A percentile compares a stretch with the other conserved stretches of the same genome.
These are phyloP conservation scores for slime mould (Dictyostelium discoideum) DNA, from an alignment of 78 protist species.

Conservation along the genomic window DNA sequence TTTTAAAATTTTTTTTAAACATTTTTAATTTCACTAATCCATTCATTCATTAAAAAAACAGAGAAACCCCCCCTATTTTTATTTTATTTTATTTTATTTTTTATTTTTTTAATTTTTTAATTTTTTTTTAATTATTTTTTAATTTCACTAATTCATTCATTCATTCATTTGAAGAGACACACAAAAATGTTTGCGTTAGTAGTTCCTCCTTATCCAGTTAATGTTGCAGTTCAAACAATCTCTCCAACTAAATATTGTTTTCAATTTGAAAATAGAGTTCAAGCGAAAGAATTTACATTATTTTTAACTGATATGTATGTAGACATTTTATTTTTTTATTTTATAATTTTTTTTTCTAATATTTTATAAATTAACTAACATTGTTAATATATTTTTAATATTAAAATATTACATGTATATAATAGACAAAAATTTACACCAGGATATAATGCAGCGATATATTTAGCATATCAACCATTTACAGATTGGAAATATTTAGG, in stretches of 20 bases:
- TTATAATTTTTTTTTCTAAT: no score
- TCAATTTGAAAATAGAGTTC: constrained; percentile 18
- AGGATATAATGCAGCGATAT: constrained; percentile 61
- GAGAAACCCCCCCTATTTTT: no score
- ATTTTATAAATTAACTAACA: neutral
- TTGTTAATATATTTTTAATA: neutral
- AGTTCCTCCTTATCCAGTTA: constrained; percentile 28
- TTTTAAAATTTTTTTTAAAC: no score
- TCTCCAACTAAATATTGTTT: constrained; percentile 26
- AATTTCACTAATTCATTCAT: no score
- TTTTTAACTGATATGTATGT: constrained; percentile 57
- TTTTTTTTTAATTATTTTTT: no score
- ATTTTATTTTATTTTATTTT: no score
- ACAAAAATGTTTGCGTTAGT: constrained; percentile 4
- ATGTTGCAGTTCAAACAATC: constrained; percentile 15
- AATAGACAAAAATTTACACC: constrained; percentile 6
- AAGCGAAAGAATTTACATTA: constrained; percentile 39
- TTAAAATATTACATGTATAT: neutral
- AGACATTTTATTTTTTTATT: neutral
- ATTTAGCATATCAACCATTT: constrained; percentile 52
- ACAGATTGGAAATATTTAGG: constrained; percentile 61
- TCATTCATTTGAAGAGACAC: no score
- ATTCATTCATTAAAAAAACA: no score
- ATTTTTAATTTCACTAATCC: no score
- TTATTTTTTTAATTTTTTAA: no score